phyloP scores from a whole-genome alignment of 1,139 yeast species.

The Scheffersomyces illinoinensis region DNA sequence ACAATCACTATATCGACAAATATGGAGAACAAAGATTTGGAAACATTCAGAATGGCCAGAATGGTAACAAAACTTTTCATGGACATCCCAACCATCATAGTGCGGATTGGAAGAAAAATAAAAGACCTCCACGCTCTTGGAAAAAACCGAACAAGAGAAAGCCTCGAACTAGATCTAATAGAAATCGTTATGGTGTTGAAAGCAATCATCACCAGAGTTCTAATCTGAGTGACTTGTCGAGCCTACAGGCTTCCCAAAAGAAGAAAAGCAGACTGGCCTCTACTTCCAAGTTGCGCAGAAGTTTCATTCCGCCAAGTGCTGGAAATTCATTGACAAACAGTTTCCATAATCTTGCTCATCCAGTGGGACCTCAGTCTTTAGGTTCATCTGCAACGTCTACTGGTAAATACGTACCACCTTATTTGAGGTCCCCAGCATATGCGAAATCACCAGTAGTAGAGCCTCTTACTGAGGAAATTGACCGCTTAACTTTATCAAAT shows the following conservation, averaged over 20 bases:
- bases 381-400: constrained; percentile 5
- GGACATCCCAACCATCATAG: constrained; percentile 10
- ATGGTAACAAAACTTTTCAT: constrained; percentile 8
- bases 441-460: constrained; percentile 35
- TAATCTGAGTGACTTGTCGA: background rate
- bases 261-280: constrained; percentile 33
- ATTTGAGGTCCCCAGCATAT: constrained; percentile 41
- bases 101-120: constrained; percentile 33
- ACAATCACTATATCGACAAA: constrained; percentile 71
- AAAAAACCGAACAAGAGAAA: constrained; percentile 20
- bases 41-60: constrained; percentile 9
- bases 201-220: background rate
- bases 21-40: constrained; percentile 46
- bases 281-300: constrained; percentile 23
- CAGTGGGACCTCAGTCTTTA: background rate
- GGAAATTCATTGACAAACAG: background rate
- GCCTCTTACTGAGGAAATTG: constrained; percentile 43
- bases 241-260: constrained; percentile 9
- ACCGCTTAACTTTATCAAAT: constrained; percentile 28
- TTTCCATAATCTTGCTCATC: background rate
- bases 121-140: constrained; percentile 31
- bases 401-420: constrained; percentile 49
- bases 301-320: constrained; percentile 4
- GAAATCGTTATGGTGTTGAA: background rate
- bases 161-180: constrained; percentile 7